These are phyloP conservation scores for Quercus variabilis DNA, from an alignment of 306 rosid genomes.

Conservation along the genomic window DNA sequence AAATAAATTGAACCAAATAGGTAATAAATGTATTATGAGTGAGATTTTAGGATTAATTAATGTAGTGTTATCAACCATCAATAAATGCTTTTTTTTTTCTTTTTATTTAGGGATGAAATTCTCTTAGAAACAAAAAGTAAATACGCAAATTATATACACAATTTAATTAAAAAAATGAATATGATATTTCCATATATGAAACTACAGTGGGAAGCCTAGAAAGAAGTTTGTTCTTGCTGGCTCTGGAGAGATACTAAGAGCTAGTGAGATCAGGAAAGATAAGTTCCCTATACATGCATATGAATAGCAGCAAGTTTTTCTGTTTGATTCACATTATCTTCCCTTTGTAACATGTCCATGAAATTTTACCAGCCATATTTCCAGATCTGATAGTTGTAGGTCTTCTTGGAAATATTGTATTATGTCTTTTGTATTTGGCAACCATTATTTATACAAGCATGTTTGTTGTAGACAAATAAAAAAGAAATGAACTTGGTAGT, in stretches of 20 bases:
- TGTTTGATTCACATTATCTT: conserved; percentile 18
- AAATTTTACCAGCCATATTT: neutral
- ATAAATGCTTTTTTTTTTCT: no score
- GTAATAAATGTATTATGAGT: no score
- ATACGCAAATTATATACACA: no score
- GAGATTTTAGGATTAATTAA: no score
- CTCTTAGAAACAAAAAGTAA: no score
- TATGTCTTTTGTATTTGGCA: conserved; percentile 9
- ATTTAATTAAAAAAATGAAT: no score
- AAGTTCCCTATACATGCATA: conserved; percentile 6
- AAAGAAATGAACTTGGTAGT: neutral
- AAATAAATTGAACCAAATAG: no score
- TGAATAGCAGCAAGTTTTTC: neutral
- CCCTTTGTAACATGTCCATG: conserved; percentile 14
- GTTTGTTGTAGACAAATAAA: conserved; percentile 18
- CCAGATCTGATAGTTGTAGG: conserved; percentile 11
- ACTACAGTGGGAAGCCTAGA: conserved; percentile 77
- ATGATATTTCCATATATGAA: conserved; percentile 19
- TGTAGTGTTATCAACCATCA: no score
- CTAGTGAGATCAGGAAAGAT: conserved; percentile 63
- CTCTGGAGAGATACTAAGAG: conserved; percentile 62
- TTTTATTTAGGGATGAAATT: no score
- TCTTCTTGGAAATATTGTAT: conserved; percentile 11
- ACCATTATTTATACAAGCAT: conserved; percentile 4
- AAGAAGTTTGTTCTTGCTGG: conserved; percentile 71